Base-by-base conservation (phyloP, 2,329 filamentous ascomycete species). In the Davidsoniella australis region DNA sequence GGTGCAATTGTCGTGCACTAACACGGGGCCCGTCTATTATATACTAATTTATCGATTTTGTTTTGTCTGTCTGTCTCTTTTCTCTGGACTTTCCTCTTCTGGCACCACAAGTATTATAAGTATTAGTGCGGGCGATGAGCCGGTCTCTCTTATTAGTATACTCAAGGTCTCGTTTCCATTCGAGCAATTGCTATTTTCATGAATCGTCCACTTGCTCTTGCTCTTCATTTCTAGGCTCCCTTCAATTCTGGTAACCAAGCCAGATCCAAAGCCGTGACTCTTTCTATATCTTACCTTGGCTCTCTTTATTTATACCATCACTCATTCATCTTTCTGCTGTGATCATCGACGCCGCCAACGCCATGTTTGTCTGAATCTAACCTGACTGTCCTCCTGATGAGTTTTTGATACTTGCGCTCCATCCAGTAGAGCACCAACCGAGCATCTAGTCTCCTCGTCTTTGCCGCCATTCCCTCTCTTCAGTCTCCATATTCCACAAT, bases 391-490 rank as follows among this genome's bases (percentile, higher is more conserved):
- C 8, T 33, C 29, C 12, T 33, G 29, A 12, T 33, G 29, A 9
- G 29, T 33, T 10, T 33, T 33, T 33, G 29, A 9, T 33, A 9
- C 29, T 33, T 33, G 29, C 29, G 29, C 29, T 33, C 29, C 29
- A 33, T 33, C 29, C 12, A 33, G 29, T 33, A 33, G 29, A 33
- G 29, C 6, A 33, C 3, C 29, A 33, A 33, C 29, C 12, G 12
- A 33, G 29, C 8, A 33, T 33, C 29, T 18, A 33, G 18, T 42
- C 41, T 42, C 41, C 17, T 20, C 18, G 0, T 58, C 64, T 0
- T 46, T 39, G 0, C 51, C 37, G 1, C 66, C 70, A 54, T 68
- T 69, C 0, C 45, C 4, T 0, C 60, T 53, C n/a, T 16, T 23
- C 18, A 7, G 20, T 26, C 43, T 26, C 17, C 20, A 47, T 8